A percentile compares a stretch with the other conserved stretches of the same genome.
phyloP scores from a whole-genome alignment of 345 rosid genomes.

The Psidium guajava region DNA sequence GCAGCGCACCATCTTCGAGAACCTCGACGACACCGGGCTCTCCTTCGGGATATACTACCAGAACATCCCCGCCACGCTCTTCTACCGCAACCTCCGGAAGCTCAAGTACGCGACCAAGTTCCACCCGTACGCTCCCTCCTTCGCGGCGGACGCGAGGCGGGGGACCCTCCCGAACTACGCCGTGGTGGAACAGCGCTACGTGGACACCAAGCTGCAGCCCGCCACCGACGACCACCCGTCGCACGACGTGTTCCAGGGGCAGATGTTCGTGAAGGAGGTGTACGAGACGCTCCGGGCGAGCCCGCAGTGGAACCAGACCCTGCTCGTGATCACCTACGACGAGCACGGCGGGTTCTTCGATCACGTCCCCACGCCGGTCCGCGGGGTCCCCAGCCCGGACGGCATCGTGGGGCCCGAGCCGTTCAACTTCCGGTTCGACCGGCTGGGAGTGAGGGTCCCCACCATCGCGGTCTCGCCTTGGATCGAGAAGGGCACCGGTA shows the following conservation, averaged over 20 bases:
- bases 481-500: slow-evolving; percentile 76
- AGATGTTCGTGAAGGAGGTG: slow-evolving; percentile 77
- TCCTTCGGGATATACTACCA: slow-evolving; percentile 78
- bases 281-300: slow-evolving; percentile 80
- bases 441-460: slow-evolving; percentile 82
- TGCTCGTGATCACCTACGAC: slow-evolving; percentile 76
- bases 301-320: slow-evolving; percentile 83
- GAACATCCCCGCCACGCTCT: slow-evolving; percentile 73
- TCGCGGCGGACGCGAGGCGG: slow-evolving; percentile 36
- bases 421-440: slow-evolving; percentile 48
- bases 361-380: slow-evolving; percentile 81
- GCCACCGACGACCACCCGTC: slow-evolving; percentile 91
- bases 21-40: slow-evolving; percentile 35
- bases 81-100: slow-evolving; percentile 63
- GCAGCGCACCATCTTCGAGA: slow-evolving; percentile 74
- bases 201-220: slow-evolving; percentile 36
- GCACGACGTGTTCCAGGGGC: slow-evolving; percentile 84
- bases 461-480: slow-evolving; percentile 75
- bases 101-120: slow-evolving; percentile 44
- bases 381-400: slow-evolving; percentile 78
- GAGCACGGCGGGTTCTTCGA: slow-evolving; percentile 93
- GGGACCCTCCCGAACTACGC: slow-evolving; percentile 64
- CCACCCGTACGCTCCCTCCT: slow-evolving; percentile 31
- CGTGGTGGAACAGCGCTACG: slow-evolving; percentile 85
- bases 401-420: slow-evolving; percentile 83